Evolutionary conservation across 768 basidiomycete species (phyloP), one percentile per base, ranked within the genome.

Genomic region (Agaricus blazei): DNA sequence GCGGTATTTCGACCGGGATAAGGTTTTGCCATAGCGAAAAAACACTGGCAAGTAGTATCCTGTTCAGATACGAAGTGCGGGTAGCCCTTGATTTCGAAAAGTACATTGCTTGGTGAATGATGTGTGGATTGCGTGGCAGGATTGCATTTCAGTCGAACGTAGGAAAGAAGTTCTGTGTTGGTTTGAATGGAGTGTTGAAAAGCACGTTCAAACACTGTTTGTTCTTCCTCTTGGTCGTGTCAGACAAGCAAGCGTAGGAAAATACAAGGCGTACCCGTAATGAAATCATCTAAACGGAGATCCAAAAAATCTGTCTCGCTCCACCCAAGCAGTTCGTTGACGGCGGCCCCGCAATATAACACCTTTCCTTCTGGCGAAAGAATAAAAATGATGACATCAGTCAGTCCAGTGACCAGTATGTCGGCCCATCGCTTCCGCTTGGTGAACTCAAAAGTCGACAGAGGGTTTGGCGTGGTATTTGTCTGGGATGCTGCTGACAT

Each of bases 381-480:
- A 44, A 92, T 72, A 62, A 94, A 75, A 34, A 82, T 72, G 64
- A 89, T 76, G 15, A 79, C 83, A 58, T 91, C 91, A 29, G 87
- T 82, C 29, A 91, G 78, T 65, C 93, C 92, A 1, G 82, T 77
- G 56, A 88, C 70, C 26, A 93, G 75, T 12, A 94, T 73, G 66
- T 93, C 91, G 15, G 85, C 86, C 92, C 92, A 94, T 53, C 85
- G 79, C 66, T 93, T 93, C 54, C 91, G 75, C 65, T 90, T 91
- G 0, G 89, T 90, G 67, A 93, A 94, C 67, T 94, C 92, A 62
- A 84, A 93, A 11, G 72, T 72, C 7, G 71, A 62, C 1, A 64
- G 66, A 2, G 65, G 43, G 48, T 64, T 69, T 52, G 58, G 36
- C n/a, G 58, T n/a, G 46, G 63, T 51, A 50, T 50, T 43, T 51